Evolutionary conservation across 176 grass and related monocot genomes (phyloP), one percentile per base, ranked within the genome.

Genomic region (Cocos nucifera): DNA sequence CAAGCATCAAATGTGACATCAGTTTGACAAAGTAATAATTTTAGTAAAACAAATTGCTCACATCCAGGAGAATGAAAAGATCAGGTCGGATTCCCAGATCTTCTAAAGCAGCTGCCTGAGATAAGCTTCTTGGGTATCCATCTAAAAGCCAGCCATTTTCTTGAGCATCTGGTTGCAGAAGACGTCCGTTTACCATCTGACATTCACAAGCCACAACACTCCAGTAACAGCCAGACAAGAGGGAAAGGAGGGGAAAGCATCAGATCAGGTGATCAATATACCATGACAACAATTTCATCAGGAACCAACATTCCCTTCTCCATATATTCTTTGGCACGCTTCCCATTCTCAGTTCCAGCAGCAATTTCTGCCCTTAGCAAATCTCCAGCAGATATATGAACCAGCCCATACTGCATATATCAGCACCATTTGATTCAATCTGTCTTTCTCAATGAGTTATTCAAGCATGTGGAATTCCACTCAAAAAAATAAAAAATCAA

Each of bases 361-460:
- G 87, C 81, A 61, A 92, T 83, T 76, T 98, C 93, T 0, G 72
- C 93, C 64, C 93, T 85, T 18, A 98, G 82, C 60, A 98, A 80
- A 88, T 98, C 87, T 69, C 93, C 93, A 32, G 93, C 84, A 26
- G 93, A 80, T 74, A 98, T 92, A 69, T 98, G 93, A 53, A 92
- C 87, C 70, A 98, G 15, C 63, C 81, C 87, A 56, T 70, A 92
- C 93, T 98, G 74, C 56, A 83, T 55, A 66, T 65, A 59, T 24
- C 63, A 73, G 32, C 32, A 35, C 32, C 8, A 1, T 35, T 35
- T 10, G 32, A 70, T 29, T 54, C 49, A 54, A 29, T 30, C 19
- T 66, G 25, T 51, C 15, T 63, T 57, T 23, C 15, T 63, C 54
- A 17, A 54, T 7, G 39, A 22, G 25, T 23, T 23, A 23, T 23